phyloP scores from a whole-genome alignment of 2,329 filamentous ascomycete species.

The Colletotrichum incanum region DNA sequence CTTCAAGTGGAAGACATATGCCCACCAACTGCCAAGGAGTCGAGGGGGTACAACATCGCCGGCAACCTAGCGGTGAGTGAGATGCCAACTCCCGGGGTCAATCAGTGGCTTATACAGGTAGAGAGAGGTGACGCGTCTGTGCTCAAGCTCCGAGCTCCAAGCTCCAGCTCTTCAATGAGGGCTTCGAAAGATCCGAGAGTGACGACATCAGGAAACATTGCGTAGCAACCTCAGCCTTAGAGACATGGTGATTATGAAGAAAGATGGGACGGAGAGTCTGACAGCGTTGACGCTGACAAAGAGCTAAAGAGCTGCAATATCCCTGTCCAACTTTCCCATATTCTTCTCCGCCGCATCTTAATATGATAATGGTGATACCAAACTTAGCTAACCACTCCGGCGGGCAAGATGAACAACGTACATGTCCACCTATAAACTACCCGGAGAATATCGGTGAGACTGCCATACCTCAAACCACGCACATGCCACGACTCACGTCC shows the following conservation, averaged over 20 bases:
- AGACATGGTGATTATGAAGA: background rate
- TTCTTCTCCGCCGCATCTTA: background rate
- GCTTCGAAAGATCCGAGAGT: background rate
- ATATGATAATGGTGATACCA: background rate
- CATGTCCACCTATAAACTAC: background rate
- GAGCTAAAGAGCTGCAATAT: background rate
- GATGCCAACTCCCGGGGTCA: background rate
- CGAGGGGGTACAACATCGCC: background rate
- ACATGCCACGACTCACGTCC: background rate
- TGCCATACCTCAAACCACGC: constrained; percentile 9
- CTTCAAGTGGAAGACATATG: background rate
- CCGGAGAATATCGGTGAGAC: constrained; percentile 1
- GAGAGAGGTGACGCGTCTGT: background rate
- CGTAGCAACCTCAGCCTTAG: background rate
- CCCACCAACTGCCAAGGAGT: background rate
- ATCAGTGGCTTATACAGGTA: background rate
- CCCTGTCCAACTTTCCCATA: too few relatives aligned
- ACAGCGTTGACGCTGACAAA: background rate
- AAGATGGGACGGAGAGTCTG: background rate
- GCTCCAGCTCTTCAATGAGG: background rate
- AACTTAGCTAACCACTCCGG: background rate
- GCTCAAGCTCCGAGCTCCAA: background rate
- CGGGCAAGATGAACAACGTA: background rate
- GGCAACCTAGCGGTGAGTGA: constrained; percentile 1
- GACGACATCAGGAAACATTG: background rate